Base-by-base conservation (phyloP, 1,139 yeast species). In the Suhomyces maxii region DNA sequence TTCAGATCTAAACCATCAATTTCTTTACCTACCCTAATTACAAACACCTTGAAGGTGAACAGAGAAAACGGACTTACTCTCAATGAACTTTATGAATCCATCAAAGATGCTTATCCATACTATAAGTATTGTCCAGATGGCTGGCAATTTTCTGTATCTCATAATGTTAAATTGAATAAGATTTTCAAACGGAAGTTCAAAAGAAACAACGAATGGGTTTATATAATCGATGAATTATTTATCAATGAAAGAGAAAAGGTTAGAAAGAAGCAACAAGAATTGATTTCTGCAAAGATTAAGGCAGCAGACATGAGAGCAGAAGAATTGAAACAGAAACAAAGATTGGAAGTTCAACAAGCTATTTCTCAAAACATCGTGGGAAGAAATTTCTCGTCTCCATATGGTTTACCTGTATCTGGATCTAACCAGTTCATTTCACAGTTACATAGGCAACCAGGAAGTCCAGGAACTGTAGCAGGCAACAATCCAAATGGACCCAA, bases 111-210 rank as follows among this genome's bases (percentile, higher is more conserved):
- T 9, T 91, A 87, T 64, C 99, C 98, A 1, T 93, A 88, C 66
- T 93, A 89, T 67, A 81, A 85, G 60, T 93, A 89, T 67, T 90
- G 97, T 60, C 90, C 95, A 1, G 96, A 90, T 64, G 98, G 98
- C 2, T 93, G 99, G 99, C 99, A 93, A 68, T 85, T 89, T 60
- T 82, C 95, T 1, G 95, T 93, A 12, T 79, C 95, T 40, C 99
- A 93, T 67, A 90, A 89, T 58, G 74, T 93, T 37, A 86, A 91
- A 25, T 74, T 89, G 54, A 90, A 90, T 66, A 89, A 89, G 66
- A 83, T 91, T 8, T 93, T 93, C 69, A 79, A 83, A 48, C 83
- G 86, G 56, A 83, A 86, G 8, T 76, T 84, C 32, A 67, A 89
- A 56, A 89, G 86, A 54, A 95, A 93, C 13, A 86, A 84, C 30